Conservation (phyloP, 2,329 filamentous ascomycete species). For the Thielaviopsis cerberus region DNA sequence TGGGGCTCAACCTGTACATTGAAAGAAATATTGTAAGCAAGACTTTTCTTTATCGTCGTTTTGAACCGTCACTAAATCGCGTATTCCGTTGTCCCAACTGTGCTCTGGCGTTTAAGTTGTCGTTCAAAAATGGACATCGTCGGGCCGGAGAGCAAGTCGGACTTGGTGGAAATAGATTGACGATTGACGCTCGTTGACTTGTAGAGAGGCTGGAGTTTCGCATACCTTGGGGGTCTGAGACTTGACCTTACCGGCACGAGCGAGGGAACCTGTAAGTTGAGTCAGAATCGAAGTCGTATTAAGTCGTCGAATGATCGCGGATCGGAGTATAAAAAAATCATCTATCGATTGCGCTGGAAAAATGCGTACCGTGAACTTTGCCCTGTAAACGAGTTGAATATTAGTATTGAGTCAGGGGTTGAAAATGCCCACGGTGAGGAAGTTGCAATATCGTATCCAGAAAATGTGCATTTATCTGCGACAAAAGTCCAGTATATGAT, state of each 20-base stretch:
- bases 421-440: neutral
- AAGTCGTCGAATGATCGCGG: neutral
- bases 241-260: conserved; percentile 89
- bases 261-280: conserved; percentile 30
- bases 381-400: conserved; percentile 1
- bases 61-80: neutral
- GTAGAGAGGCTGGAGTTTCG: conserved; percentile 16
- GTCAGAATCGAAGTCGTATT: neutral
- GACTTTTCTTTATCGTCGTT: neutral
- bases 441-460: neutral
- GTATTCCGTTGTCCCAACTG: neutral
- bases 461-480: neutral
- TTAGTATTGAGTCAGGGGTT: conserved; percentile 7
- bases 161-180: neutral
- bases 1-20: conserved; percentile 54
- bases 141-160: neutral
- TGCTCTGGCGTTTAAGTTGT: neutral
- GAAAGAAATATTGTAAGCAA: neutral
- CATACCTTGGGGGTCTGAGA: conserved; percentile 81
- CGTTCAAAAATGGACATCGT: too few species aligned
- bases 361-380: conserved; percentile 14
- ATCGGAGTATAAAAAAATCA: neutral
- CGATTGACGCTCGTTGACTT: conserved; percentile 3
- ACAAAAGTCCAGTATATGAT: neutral
- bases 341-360: neutral